phyloP scores from a whole-genome alignment of 805 yeast genomes.

The Ogataea siamensis region DNA sequence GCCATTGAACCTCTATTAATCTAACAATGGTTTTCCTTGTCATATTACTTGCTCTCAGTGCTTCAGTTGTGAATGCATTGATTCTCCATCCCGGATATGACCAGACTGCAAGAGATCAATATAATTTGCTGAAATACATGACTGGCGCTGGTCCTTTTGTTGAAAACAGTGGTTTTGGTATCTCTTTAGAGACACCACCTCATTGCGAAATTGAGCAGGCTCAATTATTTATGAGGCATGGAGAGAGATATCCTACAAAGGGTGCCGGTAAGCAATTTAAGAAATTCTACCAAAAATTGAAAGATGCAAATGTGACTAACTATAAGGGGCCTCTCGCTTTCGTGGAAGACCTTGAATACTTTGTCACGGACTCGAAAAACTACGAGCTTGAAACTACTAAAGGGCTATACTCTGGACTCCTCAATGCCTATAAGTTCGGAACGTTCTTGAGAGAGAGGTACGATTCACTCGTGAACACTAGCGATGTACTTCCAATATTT shows the following conservation, averaged over 20 bases:
- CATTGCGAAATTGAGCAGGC: conserved; percentile 54
- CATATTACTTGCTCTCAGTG: background rate
- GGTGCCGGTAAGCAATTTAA: conserved; percentile 16
- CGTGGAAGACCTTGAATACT: conserved; percentile 43
- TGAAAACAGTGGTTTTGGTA: conserved; percentile 50
- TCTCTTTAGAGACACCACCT: conserved; percentile 48
- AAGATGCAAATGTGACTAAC: conserved; percentile 13
- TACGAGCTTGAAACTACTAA: conserved; percentile 47
- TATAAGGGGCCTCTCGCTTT: conserved; percentile 45
- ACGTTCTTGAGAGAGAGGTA: conserved; percentile 47
- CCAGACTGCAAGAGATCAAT: conserved; percentile 24
- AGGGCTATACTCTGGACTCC: conserved; percentile 49
- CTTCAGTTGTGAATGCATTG: background rate
- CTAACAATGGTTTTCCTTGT: background rate
- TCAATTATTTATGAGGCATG: conserved; percentile 51
- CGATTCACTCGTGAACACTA: conserved; percentile 40
- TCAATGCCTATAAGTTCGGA: conserved; percentile 47
- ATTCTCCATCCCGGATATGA: background rate
- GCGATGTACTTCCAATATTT: conserved; percentile 44
- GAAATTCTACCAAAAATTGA: conserved; percentile 8
- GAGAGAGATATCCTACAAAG: conserved; percentile 52
- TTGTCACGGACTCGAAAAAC: background rate
- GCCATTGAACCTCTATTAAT: background rate
- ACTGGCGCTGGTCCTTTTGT: conserved; percentile 55
- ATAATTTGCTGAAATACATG: conserved; percentile 26